phyloP scores from a whole-genome alignment of 2,329 filamentous ascomycete species.

The Fusarium denticulatum region DNA sequence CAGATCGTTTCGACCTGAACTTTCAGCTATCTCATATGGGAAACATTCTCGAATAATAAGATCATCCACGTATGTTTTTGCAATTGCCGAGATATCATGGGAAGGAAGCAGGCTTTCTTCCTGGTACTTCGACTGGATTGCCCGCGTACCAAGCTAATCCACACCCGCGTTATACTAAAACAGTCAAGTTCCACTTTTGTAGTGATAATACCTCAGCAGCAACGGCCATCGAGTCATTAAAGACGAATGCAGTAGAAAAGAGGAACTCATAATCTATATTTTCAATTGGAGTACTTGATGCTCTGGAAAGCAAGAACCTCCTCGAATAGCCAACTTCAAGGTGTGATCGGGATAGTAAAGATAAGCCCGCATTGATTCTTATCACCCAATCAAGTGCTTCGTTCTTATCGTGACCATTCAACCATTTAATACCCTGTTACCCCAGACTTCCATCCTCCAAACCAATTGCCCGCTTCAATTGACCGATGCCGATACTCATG shows the following conservation, averaged over 20 bases:
- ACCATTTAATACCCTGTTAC: neutral
- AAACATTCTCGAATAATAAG: rapidly evolving
- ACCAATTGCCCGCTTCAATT: neutral
- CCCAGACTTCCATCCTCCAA: neutral
- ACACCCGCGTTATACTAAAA: neutral
- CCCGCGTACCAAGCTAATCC: neutral
- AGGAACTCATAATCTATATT: rapidly evolving
- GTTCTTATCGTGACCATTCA: neutral
- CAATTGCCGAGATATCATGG: neutral
- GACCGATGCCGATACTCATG: neutral
- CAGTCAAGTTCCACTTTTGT: neutral
- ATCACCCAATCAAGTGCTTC: neutral
- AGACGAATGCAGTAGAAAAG: rapidly evolving
- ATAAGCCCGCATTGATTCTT: neutral
- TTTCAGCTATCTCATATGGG: neutral
- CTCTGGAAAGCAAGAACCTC: neutral
- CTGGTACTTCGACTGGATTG: neutral
- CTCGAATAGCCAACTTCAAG: no score
- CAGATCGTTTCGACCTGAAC: neutral
- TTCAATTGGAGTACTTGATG: neutral
- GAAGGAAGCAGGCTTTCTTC: neutral
- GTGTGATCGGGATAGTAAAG: neutral
- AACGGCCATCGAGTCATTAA: rapidly evolving
- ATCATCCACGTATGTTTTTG: rapidly evolving
- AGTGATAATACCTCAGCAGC: neutral